Evolutionary conservation across 495 filamentous ascomycete genomes (phyloP), one percentile per base, ranked within the genome.

Genomic region (Xeromyces bisporus): DNA sequence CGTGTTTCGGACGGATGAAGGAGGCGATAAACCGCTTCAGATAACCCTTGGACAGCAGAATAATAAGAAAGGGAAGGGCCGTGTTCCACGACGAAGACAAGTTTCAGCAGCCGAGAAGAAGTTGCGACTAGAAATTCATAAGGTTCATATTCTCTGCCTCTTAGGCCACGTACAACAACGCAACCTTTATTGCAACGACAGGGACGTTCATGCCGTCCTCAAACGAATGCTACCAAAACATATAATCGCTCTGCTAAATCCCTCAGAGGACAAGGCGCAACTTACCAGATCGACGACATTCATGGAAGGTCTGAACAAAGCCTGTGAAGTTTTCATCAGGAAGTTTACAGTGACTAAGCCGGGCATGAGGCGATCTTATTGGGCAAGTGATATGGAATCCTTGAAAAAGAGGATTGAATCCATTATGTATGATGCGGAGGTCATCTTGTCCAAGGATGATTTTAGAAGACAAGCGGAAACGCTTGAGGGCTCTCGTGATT

Each of bases 161-260:
- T 48, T 96, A 18, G 63, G 62, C 3, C 81, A 94, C 50, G 69
- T 77, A 12, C 64, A 75, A 38, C 52, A 68, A 15, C 69, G 85
- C 24, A 96, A 93, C 46, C 51, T 59, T 32, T 96, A 87, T 87
- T 96, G 86, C 47, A 93, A 93, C 49, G 73, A 89, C 48, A 38
- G 60, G 9, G 48, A 59, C 36, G 59, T 76, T 24, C 38, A 73
- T 48, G 52, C 50, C 20, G 60, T 56, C 12, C 45, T 93, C 13
- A 73, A 66, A 36, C 49, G 51, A 16, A 58, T 80, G 15, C 36
- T 93, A 3, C 56, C 68, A 1, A 63, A 66, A 15, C 74, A 75
- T 28, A 67, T 66, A 20, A 45, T 72, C 18, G 57, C 55, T 6
- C 67, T 72, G 23, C 55, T 97, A 2, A 71, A 73, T 28, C 77